These are phyloP conservation scores for Athelia psychrophila DNA, from an alignment of 1,284 basidiomycete species.

Conservation along the genomic window DNA sequence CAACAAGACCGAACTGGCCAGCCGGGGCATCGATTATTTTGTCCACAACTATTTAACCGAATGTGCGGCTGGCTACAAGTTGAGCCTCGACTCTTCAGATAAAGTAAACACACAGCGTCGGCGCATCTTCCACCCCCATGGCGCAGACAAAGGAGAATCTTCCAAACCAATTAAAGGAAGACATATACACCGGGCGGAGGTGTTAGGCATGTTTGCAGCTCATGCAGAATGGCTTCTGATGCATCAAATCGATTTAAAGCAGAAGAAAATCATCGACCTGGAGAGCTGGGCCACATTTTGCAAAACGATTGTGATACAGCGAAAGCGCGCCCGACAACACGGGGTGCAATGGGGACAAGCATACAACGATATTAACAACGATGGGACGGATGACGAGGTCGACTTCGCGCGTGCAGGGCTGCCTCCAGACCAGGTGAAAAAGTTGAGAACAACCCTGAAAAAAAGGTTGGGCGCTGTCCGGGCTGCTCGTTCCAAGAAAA, in stretches of 20 bases:
- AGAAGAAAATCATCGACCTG: not conserved
- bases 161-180: not conserved
- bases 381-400: not conserved
- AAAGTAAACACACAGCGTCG: not conserved
- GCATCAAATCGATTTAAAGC: not conserved
- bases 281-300: not conserved
- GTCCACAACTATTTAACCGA: not conserved
- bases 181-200: not conserved
- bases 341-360: not conserved
- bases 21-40: not conserved
- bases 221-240: not conserved
- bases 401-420: not conserved
- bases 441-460: not conserved
- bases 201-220: not conserved
- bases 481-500: not conserved
- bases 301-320: not conserved
- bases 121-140: not conserved
- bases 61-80: not conserved
- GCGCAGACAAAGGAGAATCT: not conserved
- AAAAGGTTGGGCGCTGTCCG: not conserved
- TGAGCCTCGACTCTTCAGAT: not conserved
- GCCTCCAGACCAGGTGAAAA: not conserved
- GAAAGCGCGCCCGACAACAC: not conserved
- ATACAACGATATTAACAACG: not conserved
- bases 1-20: not conserved